Base-by-base conservation (phyloP, 345 rosid genomes). In the Populus tremula region DNA sequence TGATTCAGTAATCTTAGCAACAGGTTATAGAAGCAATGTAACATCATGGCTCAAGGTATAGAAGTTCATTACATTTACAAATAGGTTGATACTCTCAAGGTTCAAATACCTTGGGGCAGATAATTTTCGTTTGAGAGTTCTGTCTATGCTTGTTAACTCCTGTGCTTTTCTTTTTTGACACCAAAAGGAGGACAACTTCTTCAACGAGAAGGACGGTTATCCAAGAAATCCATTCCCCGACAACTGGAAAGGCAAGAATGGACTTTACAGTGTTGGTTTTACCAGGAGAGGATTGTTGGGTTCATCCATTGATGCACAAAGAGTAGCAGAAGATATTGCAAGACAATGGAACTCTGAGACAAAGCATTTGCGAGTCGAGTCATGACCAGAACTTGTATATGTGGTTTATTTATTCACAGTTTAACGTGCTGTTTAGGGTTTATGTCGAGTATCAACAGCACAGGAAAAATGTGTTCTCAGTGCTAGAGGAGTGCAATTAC, bases 21-120 rank as follows among this genome's bases (percentile, higher is more conserved):
- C 90, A 18, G 90, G 89, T 38, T 88, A 82, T 74, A 86, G 77
- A 84, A 84, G 84, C 85, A 88, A 83, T 38, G 86, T 81, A 20
- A 64, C 81, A 29, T 79, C 83, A 38, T 88, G 90, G 90, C 84
- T 88, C 45, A 81, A 80, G 87, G 90, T 84, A 75, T 35, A 13
- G 27, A 18, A 27, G 8, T 59, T 23, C 45, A 41, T 41, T 33
- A 4, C 36, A 33, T 33, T 33, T 33, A 33, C 36, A 33, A 4
- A 33, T 33, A 33, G 36, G 36, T 4, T 41, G 13, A 41, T 9
- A 11, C 11, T 41, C 45, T 10, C 45, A 10, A 10, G 45, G 14
- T 41, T 41, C 13, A 41, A 41, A 41, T 41, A 41, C 12, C 4
- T 41, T 10, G 45, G 45, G 45, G 45, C 64, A 5, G 25, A 23